Evolutionary conservation across 768 basidiomycete species (phyloP).

Genomic region (Aureoboletus auriporus): DNA sequence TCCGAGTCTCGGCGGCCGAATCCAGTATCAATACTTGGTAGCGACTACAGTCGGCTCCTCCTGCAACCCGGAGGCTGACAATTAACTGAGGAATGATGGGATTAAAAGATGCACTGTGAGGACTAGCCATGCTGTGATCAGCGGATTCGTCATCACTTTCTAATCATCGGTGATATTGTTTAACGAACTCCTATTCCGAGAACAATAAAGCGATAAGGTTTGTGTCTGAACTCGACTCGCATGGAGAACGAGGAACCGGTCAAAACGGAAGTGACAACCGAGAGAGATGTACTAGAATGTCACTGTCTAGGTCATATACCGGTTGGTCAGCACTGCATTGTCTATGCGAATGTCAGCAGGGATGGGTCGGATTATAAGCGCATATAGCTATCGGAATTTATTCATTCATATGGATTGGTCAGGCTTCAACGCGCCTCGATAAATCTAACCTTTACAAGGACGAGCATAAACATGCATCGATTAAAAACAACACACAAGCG

Average conservation of each 20-base stretch:
- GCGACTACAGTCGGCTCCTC: not conserved
- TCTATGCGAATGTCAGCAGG: not conserved
- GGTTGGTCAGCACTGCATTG: too few relatives aligned
- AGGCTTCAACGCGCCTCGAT: not conserved
- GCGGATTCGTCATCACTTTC: not conserved
- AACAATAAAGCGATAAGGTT: too few relatives aligned
- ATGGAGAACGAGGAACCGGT: too few relatives aligned
- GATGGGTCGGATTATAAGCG: not conserved
- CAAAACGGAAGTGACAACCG: too few relatives aligned
- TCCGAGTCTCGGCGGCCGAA: constrained; percentile 4
- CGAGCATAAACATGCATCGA: not conserved
- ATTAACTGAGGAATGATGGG: constrained; percentile 13
- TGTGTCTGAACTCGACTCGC: too few relatives aligned
- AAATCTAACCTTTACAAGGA: not conserved
- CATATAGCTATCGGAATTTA: not conserved
- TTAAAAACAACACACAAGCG: too few relatives aligned
- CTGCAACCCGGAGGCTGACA: constrained; percentile 6
- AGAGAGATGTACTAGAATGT: too few relatives aligned
- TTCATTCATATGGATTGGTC: not conserved
- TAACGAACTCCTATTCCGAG: not conserved
- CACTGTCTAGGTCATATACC: too few relatives aligned
- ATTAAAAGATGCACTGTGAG: not conserved
- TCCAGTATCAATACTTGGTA: constrained; percentile 8
- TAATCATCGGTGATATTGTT: not conserved
- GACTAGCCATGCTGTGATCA: not conserved